A percentile compares a stretch with the other conserved stretches of the same genome.
These are phyloP conservation scores for Chamaecrista fasciculata DNA, from an alignment of 306 rosid species.

Conservation along the genomic window DNA sequence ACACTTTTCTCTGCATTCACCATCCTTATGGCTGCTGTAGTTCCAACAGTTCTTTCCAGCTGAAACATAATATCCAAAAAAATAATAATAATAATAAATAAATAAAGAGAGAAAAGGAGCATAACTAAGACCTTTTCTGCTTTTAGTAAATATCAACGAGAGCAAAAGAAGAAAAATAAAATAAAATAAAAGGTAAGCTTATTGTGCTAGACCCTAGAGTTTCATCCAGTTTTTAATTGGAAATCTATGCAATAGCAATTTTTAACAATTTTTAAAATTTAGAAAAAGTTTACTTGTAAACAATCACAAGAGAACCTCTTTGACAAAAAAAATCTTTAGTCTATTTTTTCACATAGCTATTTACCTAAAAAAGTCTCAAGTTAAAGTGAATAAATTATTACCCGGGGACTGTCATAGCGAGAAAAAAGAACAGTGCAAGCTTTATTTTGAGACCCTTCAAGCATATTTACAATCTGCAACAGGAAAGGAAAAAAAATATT, in stretches of 20 bases:
- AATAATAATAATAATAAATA: too few species aligned
- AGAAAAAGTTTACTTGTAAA: too few species aligned
- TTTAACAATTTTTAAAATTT: too few species aligned
- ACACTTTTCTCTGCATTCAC: slow-evolving; percentile 40
- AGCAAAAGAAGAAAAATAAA: neutral
- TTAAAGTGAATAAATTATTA: slow-evolving; percentile 33
- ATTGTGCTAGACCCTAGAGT: too few species aligned
- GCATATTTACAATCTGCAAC: slow-evolving; percentile 79
- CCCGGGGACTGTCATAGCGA: slow-evolving; percentile 65
- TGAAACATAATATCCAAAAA: slow-evolving; percentile 20
- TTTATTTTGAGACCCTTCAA: slow-evolving; percentile 59
- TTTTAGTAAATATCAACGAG: neutral
- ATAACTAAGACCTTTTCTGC: neutral
- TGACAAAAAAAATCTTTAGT: too few species aligned
- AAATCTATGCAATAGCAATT: too few species aligned
- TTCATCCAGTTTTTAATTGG: too few species aligned
- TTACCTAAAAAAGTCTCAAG: too few species aligned
- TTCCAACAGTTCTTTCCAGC: slow-evolving; percentile 53
- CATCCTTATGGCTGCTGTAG: slow-evolving; percentile 38
- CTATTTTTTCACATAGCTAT: too few species aligned
- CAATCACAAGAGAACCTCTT: too few species aligned
- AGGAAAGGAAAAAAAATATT: neutral
- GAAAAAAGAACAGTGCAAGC: slow-evolving; percentile 77
- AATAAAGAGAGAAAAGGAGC: neutral
- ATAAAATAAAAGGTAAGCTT: neutral